Evolutionary conservation across 306 rosid species (phyloP), one percentile per base, ranked within the genome.

Genomic region (Abrus precatorius): DNA sequence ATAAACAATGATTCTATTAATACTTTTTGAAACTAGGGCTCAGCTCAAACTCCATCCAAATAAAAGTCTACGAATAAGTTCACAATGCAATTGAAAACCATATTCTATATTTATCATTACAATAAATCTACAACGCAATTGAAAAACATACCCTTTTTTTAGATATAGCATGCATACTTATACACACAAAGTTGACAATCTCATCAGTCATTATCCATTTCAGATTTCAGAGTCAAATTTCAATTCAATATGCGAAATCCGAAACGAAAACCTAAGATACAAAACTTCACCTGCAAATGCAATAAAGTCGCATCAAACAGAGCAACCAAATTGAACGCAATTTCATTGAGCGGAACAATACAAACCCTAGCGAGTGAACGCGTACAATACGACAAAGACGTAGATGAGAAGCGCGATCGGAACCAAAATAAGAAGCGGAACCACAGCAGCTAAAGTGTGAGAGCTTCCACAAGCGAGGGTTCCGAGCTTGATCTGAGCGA

Each of bases 401-500:
- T 92, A 90, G 20, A 91, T 47, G 11, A 88, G 64, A 33, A 95
- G 95, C 6, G 89, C 91, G 63, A 83, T 8, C 1, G 95, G 94
- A 73, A 92, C 95, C 10, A 94, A 61, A 61, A 92, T 88, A 38
- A 92, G 74, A 4, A 94, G 95, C 4, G 97, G 97, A 56, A 92
- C 60, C 3, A 89, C 87, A 38, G 97, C 99, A 1, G 88, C 94
- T 14, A 30, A 82, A 28, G 83, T 82, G 14, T 86, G 82, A 2
- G 83, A 72, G 85, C 86, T 84, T 0, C 97, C 97, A 61, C 99
- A 93, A 14, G 92, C 84, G 41, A 91, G 76, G 5, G 94, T 87
- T 4, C 99, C 99, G 3, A 93, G 96, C 86, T 95, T 93, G 88
- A 95, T 89, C 94, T 95, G 99, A 11, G 82, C 98, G 12, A 95